Conservation (phyloP, 768 basidiomycete species). For the Tulasnella sp. region DNA sequence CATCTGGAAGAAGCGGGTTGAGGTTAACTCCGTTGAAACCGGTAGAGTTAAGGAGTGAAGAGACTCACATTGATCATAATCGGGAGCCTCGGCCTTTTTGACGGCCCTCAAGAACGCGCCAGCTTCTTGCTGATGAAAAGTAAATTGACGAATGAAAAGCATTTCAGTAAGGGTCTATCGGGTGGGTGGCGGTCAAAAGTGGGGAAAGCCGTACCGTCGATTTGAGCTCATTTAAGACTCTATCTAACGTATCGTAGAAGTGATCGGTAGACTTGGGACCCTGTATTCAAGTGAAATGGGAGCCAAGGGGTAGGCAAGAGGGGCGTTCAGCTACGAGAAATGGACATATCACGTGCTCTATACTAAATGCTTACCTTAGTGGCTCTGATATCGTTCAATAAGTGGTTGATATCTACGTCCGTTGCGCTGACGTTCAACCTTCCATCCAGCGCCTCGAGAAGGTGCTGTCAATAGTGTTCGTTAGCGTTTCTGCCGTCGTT, state of each 20-base stretch:
- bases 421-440: slow-evolving; percentile 49
- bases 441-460: slow-evolving; percentile 77
- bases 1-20: slow-evolving; percentile 46
- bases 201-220: slow-evolving; percentile 37
- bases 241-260: slow-evolving; percentile 91
- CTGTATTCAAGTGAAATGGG: slow-evolving; percentile 34
- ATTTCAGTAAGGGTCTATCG: background rate
- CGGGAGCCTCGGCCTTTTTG: slow-evolving; percentile 76
- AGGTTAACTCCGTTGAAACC: background rate
- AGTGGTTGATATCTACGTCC: slow-evolving; percentile 65
- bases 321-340: slow-evolving; percentile 9
- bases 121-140: slow-evolving; percentile 72
- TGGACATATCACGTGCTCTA: slow-evolving; percentile 16
- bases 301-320: slow-evolving; percentile 19
- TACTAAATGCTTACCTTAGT: slow-evolving; percentile 54
- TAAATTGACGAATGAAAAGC: slow-evolving; percentile 24
- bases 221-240: slow-evolving; percentile 74
- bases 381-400: slow-evolving; percentile 79
- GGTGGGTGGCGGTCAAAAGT: slow-evolving; percentile 2
- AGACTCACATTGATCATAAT: slow-evolving; percentile 79
- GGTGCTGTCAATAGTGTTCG: slow-evolving; percentile 45
- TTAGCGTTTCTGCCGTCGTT: too few species aligned
- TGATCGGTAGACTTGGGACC: slow-evolving; percentile 71
- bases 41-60: background rate
- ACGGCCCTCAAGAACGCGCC: slow-evolving; percentile 93